A percentile compares a stretch with the other conserved stretches of the same genome.
Conservation (phyloP, 1,139 yeast genomes). For the Sugiyamaella novakii region DNA sequence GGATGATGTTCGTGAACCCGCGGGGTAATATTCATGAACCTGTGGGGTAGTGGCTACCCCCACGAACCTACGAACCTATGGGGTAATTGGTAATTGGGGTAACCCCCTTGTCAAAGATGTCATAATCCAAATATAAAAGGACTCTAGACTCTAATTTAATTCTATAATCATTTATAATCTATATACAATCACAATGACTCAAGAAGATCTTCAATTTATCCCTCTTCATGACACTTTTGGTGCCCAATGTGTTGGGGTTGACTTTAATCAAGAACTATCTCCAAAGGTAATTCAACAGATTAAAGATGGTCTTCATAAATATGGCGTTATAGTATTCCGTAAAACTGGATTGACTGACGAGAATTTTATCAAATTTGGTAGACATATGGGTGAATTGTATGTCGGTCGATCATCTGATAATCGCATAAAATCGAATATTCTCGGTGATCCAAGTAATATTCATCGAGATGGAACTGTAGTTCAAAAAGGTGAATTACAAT, state of each 20-base stretch:
- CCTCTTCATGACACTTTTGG: conserved; percentile 22
- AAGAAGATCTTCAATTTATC: conserved; percentile 6
- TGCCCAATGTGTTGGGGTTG: conserved; percentile 19
- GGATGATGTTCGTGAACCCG: no score
- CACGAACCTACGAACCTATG: no score
- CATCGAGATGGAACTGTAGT: conserved; percentile 19
- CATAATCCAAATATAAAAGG: background rate
- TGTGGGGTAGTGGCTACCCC: no score
- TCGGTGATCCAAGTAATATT: conserved; percentile 21
- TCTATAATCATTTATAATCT: no score
- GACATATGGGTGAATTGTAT: conserved; percentile 8
- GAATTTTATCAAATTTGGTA: conserved; percentile 16
- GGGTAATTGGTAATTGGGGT: no score
- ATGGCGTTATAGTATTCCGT: conserved; percentile 18
- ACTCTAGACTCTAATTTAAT: no score
- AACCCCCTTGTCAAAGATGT: no score
- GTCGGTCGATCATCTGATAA: conserved; percentile 3
- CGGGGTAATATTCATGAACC: no score
- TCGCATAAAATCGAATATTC: conserved; percentile 14
- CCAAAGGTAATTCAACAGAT: conserved; percentile 16
- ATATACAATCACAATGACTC: no score
- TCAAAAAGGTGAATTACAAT: conserved; percentile 18
- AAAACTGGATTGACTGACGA: conserved; percentile 20
- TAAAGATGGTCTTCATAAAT: conserved; percentile 17
- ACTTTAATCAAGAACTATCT: conserved; percentile 15